phyloP scores from a whole-genome alignment of 768 basidiomycete species.

The Hygrocybe punicea region DNA sequence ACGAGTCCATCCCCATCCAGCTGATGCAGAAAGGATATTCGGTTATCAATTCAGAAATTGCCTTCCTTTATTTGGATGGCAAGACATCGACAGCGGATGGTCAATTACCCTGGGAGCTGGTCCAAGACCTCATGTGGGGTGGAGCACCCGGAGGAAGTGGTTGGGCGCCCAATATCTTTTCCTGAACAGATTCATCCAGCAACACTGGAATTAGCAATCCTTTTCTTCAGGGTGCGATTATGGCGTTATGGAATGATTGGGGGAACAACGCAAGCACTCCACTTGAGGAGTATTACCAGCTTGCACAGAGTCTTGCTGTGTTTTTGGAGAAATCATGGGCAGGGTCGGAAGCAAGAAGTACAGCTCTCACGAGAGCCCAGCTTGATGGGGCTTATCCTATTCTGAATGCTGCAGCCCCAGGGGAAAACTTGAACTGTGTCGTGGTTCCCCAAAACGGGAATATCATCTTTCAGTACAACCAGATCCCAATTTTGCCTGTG shows the following conservation, averaged over 20 bases:
- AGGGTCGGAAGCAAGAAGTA: slow-evolving; percentile 35
- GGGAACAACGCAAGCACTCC: slow-evolving; percentile 45
- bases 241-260: slow-evolving; percentile 45
- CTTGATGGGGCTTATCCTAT: slow-evolving; percentile 36
- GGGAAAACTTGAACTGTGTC: slow-evolving; percentile 43
- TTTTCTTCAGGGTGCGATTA: slow-evolving; percentile 33
- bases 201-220: slow-evolving; percentile 29
- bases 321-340: slow-evolving; percentile 45
- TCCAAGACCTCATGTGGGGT: slow-evolving; percentile 29
- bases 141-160: slow-evolving; percentile 29
- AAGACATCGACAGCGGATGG: slow-evolving; percentile 30
- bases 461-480: slow-evolving; percentile 28
- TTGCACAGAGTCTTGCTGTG: slow-evolving; percentile 39
- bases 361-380: slow-evolving; percentile 32
- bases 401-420: slow-evolving; percentile 40
- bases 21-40: slow-evolving; percentile 35
- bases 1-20: slow-evolving; percentile 30
- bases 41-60: slow-evolving; percentile 36
- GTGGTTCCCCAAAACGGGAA: slow-evolving; percentile 28
- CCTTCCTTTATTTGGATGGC: slow-evolving; percentile 38
- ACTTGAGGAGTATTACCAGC: slow-evolving; percentile 43
- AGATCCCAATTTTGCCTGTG: slow-evolving; percentile 18
- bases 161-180: slow-evolving; percentile 39
- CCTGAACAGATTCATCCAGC: slow-evolving; percentile 25
- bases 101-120: slow-evolving; percentile 33